Base-by-base conservation (phyloP, 208 protist genomes). In the Jaenimonas drosophilae region DNA sequence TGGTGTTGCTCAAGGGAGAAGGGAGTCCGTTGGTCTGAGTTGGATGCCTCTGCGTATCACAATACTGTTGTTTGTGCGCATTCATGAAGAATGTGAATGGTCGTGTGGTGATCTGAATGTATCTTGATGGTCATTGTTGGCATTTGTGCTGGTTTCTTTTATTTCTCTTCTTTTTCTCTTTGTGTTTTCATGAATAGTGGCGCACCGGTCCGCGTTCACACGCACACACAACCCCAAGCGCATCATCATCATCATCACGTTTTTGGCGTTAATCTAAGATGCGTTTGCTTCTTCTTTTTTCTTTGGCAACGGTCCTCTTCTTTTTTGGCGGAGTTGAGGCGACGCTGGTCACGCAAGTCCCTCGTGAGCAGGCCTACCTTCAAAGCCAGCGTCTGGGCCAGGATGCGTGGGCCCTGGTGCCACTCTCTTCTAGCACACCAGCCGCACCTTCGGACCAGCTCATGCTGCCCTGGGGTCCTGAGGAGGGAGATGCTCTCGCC, bases 121-220 rank as follows among this genome's bases (percentile, higher is more conserved):
- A 32, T 58, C 17, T 16, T 14, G 14, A 38, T 23, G 24, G 6
- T 16, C 24, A 20, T 44, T 20, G 6, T 20, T 7, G 29, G 12
- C 24, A 2, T 51, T 43, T 58, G n/a, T 44, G n/a, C n/a, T 52
- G 4, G 23, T 29, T 37, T 55, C 27, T 49, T 55, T 16, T 28
- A 36, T 38, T 45, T 17, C 26, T 23, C 49, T 11, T 2, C 33
- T 55, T 52, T 55, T 24, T 43, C 28, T 2, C 23, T 55, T 12
- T 53, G 6, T 25, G 14, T 53, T 46, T 53, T 6, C 20, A 19
- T 51, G 14, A 7, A 7, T 49, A 7, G 16, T 49, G 4, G 2
- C 19, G 14, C 14, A 34, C 11, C 30, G 11, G 14, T 7, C 11
- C 30, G 14, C 30, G 30, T 34, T 7, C 30, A 44, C 39, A 24